Evolutionary conservation across 1,139 yeast species (phyloP), one percentile per base, ranked within the genome.

Genomic region (Geotrichum candidum): DNA sequence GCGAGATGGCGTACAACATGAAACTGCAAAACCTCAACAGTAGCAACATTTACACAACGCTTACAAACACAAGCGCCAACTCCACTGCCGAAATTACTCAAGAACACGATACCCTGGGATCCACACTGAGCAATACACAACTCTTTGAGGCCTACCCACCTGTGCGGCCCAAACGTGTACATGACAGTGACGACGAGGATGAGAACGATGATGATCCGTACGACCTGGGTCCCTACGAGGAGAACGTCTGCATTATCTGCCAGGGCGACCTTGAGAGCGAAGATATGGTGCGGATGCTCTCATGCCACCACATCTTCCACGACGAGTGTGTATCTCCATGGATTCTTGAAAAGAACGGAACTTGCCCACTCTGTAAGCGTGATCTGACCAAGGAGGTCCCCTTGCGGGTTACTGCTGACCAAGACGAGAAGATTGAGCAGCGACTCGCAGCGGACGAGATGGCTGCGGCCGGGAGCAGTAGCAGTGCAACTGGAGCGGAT

Each of bases 381-480:
- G 59, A 57, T 33, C 51, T 57, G 41, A 45, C 54, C 46, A 56
- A 55, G 23, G 66, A 56, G 13, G 51, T 60, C 10, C 61, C 64
- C 1, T 61, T 52, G 10, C 76, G 79, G 75, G 68, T 74, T 68
- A 63, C 69, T 35, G 63, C 51, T 54, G 61, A 66, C 58, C 66
- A 66, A 57, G 68, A 70, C 69, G 76, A 73, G 66, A 79, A 78
- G 71, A 82, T 59, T 55, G 58, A 54, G 18, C 46, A 41, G 46
- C 46, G 46, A 2, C 46, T 41, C 2, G 46, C 46, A 15, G 46
- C 18, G 15, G 46, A 41, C 6, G 46, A 41, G 18, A 5, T 6
- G 22, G 46, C 7, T 15, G 46, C 13, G 15, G 46, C 46, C 46
- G 22, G 46, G 4, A 15, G 46, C 46, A 41, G 46, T 18, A 41